A percentile compares a stretch with the other conserved stretches of the same genome.
Conservation (phyloP, 1,284 basidiomycete genomes). For the Anthracocystis panici-leucophaei region DNA sequence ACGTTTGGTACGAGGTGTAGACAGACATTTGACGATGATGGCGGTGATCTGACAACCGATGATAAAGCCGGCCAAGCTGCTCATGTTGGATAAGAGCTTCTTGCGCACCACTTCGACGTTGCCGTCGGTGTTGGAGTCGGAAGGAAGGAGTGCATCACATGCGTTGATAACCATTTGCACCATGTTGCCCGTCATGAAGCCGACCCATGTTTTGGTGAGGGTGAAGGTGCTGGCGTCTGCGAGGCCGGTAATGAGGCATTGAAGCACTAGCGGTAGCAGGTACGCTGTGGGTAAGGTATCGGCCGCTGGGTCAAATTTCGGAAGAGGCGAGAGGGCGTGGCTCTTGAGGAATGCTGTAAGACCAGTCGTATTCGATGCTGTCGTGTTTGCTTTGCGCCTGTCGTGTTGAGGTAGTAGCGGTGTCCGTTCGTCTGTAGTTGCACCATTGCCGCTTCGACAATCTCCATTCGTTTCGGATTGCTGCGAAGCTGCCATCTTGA, state of each 20-base stretch:
- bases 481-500: slow-evolving; percentile 2
- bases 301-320: slow-evolving; percentile 6
- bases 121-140: slow-evolving; percentile 20
- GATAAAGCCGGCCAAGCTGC: slow-evolving; percentile 30
- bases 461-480: background rate
- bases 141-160: slow-evolving; percentile 30
- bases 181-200: slow-evolving; percentile 55
- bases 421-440: slow-evolving; percentile 9
- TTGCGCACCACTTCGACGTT: background rate
- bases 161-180: slow-evolving; percentile 46
- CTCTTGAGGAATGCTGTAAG: slow-evolving; percentile 3
- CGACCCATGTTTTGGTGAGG: slow-evolving; percentile 41
- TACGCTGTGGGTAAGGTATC: slow-evolving; percentile 23
- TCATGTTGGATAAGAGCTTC: slow-evolving; percentile 24
- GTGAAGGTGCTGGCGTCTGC: slow-evolving; percentile 40
- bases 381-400: background rate
- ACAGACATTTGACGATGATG: slow-evolving; percentile 23
- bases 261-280: slow-evolving; percentile 33
- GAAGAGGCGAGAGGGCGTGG: slow-evolving; percentile 27
- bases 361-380: background rate
- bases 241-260: slow-evolving; percentile 47
- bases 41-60: slow-evolving; percentile 40
- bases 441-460: too few relatives aligned
- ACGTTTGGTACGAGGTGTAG: slow-evolving; percentile 16
- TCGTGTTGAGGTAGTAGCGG: slow-evolving; percentile 12